phyloP scores from a whole-genome alignment of 2,329 filamentous ascomycete species.

The Thermoascus crustaceus region DNA sequence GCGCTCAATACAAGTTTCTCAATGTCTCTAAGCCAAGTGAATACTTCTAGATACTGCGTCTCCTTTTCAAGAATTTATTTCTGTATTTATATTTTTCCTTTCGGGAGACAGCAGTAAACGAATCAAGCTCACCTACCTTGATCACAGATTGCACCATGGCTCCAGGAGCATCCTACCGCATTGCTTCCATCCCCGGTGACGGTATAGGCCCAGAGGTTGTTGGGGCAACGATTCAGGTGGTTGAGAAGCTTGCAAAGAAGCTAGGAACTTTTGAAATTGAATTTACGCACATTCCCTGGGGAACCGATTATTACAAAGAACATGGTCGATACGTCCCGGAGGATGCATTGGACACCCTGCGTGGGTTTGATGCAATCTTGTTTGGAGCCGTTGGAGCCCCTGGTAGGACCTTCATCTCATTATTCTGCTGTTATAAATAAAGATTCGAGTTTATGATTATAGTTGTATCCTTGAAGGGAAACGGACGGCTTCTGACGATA shows the following conservation, averaged over 20 bases:
- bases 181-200: slow-evolving; percentile 56
- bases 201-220: slow-evolving; percentile 59
- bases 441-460: too few relatives aligned
- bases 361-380: slow-evolving; percentile 56
- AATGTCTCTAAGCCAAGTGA: too few relatives aligned
- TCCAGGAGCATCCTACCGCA: slow-evolving; percentile 37
- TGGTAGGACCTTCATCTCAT: too few relatives aligned
- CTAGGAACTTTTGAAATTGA: slow-evolving; percentile 42
- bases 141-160: background rate
- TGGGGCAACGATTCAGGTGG: slow-evolving; percentile 43
- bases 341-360: slow-evolving; percentile 49
- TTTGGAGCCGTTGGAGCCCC: slow-evolving; percentile 56
- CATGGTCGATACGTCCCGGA: slow-evolving; percentile 58
- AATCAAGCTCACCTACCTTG: background rate
- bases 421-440: background rate
- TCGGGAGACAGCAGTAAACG: background rate
- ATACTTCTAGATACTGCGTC: too few relatives aligned
- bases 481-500: background rate
- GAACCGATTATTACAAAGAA: slow-evolving; percentile 46
- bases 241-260: slow-evolving; percentile 38
- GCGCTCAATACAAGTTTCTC: too few relatives aligned
- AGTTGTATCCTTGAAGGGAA: too few relatives aligned
- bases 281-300: slow-evolving; percentile 29
- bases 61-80: too few relatives aligned
- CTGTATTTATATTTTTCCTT: background rate